phyloP scores from a whole-genome alignment of 352 stramenopile species.

The Blastocystis hominis region DNA sequence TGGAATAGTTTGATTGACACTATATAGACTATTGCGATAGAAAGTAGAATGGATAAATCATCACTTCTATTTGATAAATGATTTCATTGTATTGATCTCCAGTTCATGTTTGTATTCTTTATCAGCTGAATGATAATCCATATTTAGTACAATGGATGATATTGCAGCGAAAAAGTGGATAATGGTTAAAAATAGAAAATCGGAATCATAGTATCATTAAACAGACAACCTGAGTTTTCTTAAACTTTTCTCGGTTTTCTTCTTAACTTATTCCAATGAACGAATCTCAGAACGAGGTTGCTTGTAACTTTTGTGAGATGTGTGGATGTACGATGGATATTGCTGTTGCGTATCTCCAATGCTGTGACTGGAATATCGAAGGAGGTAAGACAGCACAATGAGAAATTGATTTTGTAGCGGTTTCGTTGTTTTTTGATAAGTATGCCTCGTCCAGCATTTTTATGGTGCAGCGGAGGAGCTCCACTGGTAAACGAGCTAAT shows the following conservation, averaged over 20 bases:
- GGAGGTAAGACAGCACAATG: background rate
- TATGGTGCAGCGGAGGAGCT: background rate
- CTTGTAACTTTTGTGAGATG: conserved; percentile 21
- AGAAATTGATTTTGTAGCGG: background rate
- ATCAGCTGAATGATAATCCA: no score
- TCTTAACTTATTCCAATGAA: conserved; percentile 9
- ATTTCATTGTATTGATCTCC: no score
- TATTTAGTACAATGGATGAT: no score
- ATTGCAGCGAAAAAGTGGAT: no score
- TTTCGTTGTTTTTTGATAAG: conserved; percentile 50
- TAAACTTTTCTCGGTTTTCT: conserved; percentile 2
- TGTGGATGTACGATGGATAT: conserved; percentile 26
- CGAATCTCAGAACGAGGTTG: conserved; percentile 8
- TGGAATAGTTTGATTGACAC: no score
- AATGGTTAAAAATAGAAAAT: no score
- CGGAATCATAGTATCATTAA: no score
- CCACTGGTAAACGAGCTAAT: background rate
- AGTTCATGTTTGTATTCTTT: no score
- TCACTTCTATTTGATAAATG: no score
- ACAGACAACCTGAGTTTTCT: no score
- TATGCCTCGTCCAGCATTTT: background rate
- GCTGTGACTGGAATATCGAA: conserved; percentile 10
- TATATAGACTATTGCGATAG: no score
- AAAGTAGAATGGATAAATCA: no score
- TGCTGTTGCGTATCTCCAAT: conserved; percentile 2